These are phyloP conservation scores for Cutaneotrichosporon arboriforme DNA, from an alignment of 1,284 basidiomycete species.

Conservation along the genomic window DNA sequence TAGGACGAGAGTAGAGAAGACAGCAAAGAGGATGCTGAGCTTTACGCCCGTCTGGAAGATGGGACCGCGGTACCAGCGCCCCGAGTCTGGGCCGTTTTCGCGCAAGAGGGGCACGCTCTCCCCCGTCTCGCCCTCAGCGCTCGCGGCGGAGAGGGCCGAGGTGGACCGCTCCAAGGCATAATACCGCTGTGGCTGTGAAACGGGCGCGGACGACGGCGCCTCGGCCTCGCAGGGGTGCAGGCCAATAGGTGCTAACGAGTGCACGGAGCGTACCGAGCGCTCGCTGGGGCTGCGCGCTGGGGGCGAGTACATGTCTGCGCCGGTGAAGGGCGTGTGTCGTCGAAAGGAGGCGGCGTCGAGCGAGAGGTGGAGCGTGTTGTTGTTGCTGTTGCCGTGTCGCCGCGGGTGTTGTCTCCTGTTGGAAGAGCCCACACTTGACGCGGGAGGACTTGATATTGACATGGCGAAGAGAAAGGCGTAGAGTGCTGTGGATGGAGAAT, in stretches of 20 bases:
- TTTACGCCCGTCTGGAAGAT: conserved; percentile 73
- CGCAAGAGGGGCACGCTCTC: conserved; percentile 5
- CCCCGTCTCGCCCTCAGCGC: background rate
- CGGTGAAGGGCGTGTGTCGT: background rate
- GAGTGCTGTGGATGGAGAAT: too few relatives aligned
- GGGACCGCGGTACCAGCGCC: conserved; percentile 50
- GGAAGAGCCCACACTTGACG: too few relatives aligned
- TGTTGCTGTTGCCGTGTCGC: too few relatives aligned
- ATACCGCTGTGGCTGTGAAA: background rate
- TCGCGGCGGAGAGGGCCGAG: background rate
- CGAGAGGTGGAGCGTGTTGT: too few relatives aligned
- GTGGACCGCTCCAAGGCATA: background rate
- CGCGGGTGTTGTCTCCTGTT: too few relatives aligned
- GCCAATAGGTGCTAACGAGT: conserved; percentile 5
- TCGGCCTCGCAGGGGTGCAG: conserved; percentile 11
- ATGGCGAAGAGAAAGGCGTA: too few relatives aligned
- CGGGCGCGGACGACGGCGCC: background rate
- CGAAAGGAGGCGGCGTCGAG: too few relatives aligned
- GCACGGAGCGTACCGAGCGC: background rate
- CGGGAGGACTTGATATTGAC: too few relatives aligned
- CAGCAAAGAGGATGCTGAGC: conserved; percentile 68
- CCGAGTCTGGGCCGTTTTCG: background rate
- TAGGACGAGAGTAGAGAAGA: conserved; percentile 64
- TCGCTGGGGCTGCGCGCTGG: background rate
- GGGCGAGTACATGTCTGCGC: background rate